Conservation (phyloP, 345 rosid species). For the Melaleuca quinquenervia region DNA sequence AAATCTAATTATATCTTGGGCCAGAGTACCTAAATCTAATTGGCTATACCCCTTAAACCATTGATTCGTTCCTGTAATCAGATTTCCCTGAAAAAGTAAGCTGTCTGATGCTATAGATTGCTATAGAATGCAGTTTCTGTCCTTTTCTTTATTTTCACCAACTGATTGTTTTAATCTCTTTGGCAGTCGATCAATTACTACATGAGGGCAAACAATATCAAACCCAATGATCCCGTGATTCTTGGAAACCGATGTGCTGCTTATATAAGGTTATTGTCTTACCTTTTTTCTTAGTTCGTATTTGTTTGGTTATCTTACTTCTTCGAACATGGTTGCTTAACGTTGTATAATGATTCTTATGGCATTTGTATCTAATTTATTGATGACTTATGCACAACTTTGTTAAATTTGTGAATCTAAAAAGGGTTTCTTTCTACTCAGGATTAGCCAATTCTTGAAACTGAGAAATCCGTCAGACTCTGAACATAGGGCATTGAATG, state of each 20-base stretch:
- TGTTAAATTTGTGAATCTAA: conserved; percentile 1
- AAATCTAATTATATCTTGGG: not conserved
- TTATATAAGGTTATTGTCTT: conserved; percentile 50
- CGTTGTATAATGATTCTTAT: not conserved
- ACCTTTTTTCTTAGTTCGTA: not conserved
- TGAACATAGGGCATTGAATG: conserved; percentile 62
- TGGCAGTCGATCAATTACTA: conserved; percentile 63
- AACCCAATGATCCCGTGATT: conserved; percentile 63
- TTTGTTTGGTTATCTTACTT: not conserved
- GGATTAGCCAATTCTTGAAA: conserved; percentile 72
- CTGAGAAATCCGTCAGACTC: conserved; percentile 62
- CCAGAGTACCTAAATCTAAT: not conserved
- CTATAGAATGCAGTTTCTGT: not conserved
- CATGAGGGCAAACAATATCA: conserved; percentile 66
- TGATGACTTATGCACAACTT: not conserved
- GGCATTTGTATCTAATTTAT: not conserved
- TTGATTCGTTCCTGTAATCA: not conserved
- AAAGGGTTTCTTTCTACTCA: conserved; percentile 19
- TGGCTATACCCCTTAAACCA: not conserved
- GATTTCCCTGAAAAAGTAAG: not conserved
- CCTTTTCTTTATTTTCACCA: not conserved
- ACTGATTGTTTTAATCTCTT: conserved; percentile 1
- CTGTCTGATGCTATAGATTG: not conserved
- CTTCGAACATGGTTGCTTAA: not conserved
- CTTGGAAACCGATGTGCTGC: conserved; percentile 78